Evolutionary conservation across 208 protist species (phyloP).

Genomic region (Leishmania amazonensis): DNA sequence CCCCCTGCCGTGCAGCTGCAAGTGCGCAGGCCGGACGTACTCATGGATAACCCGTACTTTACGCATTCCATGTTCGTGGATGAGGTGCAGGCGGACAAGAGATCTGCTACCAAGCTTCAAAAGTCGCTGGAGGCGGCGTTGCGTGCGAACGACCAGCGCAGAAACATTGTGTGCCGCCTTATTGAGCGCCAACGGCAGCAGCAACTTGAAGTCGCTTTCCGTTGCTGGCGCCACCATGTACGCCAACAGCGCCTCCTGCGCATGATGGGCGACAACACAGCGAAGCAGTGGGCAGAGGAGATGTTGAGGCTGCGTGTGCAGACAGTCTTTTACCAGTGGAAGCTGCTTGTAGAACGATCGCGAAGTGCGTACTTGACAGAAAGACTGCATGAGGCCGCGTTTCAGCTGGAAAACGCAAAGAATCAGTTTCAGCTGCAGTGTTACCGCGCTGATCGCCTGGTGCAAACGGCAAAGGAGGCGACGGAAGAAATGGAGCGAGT

Average conservation of each 20-base stretch:
- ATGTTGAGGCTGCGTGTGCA: conserved; percentile 33
- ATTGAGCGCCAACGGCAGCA: conserved; percentile 26
- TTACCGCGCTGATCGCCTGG: conserved; percentile 74
- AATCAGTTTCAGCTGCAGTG: conserved; percentile 92
- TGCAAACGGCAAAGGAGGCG: conserved; percentile 53
- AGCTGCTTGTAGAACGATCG: conserved; percentile 61
- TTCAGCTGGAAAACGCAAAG: conserved; percentile 88
- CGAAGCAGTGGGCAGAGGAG: conserved; percentile 34
- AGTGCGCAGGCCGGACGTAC: conserved; percentile 38
- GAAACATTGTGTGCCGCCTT: conserved; percentile 41
- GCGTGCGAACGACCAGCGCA: conserved; percentile 47
- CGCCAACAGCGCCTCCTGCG: conserved; percentile 37
- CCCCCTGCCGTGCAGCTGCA: conserved; percentile 63
- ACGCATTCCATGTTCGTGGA: conserved; percentile 86
- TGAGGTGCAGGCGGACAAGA: conserved; percentile 45
- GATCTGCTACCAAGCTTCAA: conserved; percentile 34
- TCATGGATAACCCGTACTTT: conserved; percentile 80
- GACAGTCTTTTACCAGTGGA: conserved; percentile 74
- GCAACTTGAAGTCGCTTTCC: conserved; percentile 41
- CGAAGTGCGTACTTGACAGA: conserved; percentile 78
- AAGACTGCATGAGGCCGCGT: conserved; percentile 78
- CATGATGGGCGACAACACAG: conserved; percentile 43
- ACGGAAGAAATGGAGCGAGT: conserved; percentile 46
- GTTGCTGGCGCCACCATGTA: conserved; percentile 54
- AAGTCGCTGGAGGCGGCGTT: conserved; percentile 42